These are phyloP conservation scores for Rhodosporidiobolus sp. DNA, from an alignment of 768 basidiomycete species.

Conservation along the genomic window DNA sequence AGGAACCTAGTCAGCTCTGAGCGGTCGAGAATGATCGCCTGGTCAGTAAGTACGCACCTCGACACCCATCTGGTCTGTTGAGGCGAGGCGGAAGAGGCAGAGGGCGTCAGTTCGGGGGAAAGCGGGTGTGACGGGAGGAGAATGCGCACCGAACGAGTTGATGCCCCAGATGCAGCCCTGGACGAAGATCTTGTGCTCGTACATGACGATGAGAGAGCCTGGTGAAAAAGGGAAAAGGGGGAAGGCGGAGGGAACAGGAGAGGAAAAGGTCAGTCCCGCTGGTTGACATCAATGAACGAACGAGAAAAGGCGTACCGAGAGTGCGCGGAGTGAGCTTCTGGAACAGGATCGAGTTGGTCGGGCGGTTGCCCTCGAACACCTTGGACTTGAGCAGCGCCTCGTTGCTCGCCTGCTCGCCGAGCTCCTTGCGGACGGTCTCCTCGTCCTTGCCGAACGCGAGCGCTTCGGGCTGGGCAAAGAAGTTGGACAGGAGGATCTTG, in stretches of 20 bases:
- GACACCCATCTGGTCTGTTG: conserved; percentile 95
- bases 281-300: neutral
- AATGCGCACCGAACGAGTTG: conserved; percentile 89
- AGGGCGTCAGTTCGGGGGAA: neutral
- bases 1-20: neutral
- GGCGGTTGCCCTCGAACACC: conserved; percentile 95
- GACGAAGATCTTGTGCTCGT: conserved; percentile 98
- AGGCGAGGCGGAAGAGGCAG: neutral
- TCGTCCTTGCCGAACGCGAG: conserved; percentile 97
- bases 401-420: conserved; percentile 57
- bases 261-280: no score
- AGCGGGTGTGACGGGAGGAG: neutral
- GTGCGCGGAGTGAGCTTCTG: conserved; percentile 83
- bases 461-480: conserved; percentile 77
- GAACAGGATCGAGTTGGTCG: conserved; percentile 95
- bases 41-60: conserved; percentile 54
- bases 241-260: neutral
- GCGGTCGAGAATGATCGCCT: no score
- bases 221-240: neutral
- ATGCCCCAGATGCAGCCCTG: conserved; percentile 98
- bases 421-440: conserved; percentile 65
- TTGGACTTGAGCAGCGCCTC: conserved; percentile 91
- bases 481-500: conserved; percentile 94
- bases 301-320: conserved; percentile 59
- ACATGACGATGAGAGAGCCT: conserved; percentile 79